These are phyloP conservation scores for Globisporangium iwayamae DNA, from an alignment of 352 stramenopile species.

Conservation along the genomic window DNA sequence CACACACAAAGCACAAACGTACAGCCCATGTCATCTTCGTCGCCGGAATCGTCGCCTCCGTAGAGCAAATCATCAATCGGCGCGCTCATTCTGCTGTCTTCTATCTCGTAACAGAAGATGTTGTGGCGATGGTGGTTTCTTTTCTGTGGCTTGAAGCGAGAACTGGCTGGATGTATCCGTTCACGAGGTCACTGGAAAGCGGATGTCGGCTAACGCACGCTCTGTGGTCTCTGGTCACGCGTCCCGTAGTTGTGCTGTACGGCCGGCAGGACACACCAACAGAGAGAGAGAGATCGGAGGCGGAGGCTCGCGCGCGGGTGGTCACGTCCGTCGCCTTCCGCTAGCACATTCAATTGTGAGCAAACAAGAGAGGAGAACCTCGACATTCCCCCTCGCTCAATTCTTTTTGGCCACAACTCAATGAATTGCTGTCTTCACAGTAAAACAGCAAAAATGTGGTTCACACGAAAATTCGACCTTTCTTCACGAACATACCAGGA, in stretches of 20 bases:
- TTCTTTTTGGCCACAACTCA: no score
- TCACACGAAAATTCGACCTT: no score
- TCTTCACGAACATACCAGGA: no score
- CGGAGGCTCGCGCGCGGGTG: not conserved
- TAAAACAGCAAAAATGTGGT: no score
- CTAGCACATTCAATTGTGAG: slow-evolving; percentile 18
- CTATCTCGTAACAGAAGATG: no score
- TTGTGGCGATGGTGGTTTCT: slow-evolving; percentile 5
- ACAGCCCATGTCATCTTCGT: slow-evolving; percentile 73
- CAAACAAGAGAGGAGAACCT: not conserved
- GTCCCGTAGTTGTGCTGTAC: not conserved
- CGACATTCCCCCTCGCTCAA: no score
- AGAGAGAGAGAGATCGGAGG: not conserved
- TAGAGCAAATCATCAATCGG: slow-evolving; percentile 84
- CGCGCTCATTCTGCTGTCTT: slow-evolving; percentile 55
- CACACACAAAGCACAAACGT: slow-evolving; percentile 18
- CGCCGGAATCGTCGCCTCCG: slow-evolving; percentile 75
- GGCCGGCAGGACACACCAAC: not conserved
- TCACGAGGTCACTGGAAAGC: not conserved
- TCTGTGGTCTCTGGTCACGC: not conserved
- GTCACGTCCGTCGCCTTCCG: slow-evolving; percentile 1
- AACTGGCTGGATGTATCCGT: not conserved
- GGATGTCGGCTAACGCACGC: not conserved
- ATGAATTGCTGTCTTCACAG: no score
- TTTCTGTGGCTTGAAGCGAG: not conserved